These are phyloP conservation scores for Cucurbita maxima DNA, from an alignment of 306 rosid genomes.

Conservation along the genomic window DNA sequence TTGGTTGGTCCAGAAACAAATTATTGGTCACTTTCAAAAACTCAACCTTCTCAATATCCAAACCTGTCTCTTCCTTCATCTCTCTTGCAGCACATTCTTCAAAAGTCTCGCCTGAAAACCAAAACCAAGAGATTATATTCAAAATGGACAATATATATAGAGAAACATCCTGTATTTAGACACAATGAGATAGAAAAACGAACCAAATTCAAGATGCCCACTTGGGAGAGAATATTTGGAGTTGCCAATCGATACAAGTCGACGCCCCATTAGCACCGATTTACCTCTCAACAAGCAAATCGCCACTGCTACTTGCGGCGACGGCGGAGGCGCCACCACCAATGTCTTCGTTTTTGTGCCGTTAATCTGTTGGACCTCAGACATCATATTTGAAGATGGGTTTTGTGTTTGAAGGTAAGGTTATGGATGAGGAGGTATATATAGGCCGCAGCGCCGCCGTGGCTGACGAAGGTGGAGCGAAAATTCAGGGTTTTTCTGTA, in stretches of 20 bases:
- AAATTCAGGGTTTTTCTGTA: no score
- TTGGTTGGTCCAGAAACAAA: slow-evolving; percentile 20
- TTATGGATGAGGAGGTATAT: no score
- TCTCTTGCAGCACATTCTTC: slow-evolving; percentile 63
- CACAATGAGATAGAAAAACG: no score
- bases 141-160: no score
- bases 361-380: not conserved
- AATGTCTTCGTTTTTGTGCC: not conserved
- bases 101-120: slow-evolving; percentile 31
- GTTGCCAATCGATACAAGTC: slow-evolving; percentile 12
- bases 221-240: slow-evolving; percentile 19
- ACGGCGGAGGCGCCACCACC: not conserved
- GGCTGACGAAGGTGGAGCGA: no score
- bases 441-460: no score
- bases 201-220: slow-evolving; percentile 25
- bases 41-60: slow-evolving; percentile 26
- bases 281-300: slow-evolving; percentile 6
- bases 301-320: slow-evolving; percentile 9
- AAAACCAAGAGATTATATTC: no score
- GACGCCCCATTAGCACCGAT: slow-evolving; percentile 4
- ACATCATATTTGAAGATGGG: no score
- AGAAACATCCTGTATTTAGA: no score
- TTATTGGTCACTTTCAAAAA: slow-evolving; percentile 37
- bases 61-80: slow-evolving; percentile 55
- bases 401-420: no score